These are phyloP conservation scores for Cutaneotrichosporon cutaneum DNA, from an alignment of 1,284 basidiomycete species.

Conservation along the genomic window DNA sequence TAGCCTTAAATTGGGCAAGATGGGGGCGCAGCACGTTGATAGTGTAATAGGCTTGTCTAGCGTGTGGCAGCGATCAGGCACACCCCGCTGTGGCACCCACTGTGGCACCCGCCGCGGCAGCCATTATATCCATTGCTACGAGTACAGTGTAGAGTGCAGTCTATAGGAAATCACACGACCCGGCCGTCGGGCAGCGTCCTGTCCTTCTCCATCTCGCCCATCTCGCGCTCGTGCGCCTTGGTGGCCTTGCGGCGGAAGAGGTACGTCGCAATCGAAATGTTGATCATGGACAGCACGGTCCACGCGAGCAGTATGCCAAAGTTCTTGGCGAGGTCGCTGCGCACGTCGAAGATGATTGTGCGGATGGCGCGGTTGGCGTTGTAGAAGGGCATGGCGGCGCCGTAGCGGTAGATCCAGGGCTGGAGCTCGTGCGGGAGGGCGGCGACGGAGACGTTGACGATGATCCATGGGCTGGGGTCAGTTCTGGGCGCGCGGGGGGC, in stretches of 20 bases:
- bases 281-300: conserved; percentile 50
- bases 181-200: conserved; percentile 13
- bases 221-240: conserved; percentile 20
- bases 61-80: too few relatives aligned
- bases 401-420: conserved; percentile 62
- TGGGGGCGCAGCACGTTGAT: too few relatives aligned
- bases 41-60: too few relatives aligned
- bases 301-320: conserved; percentile 58
- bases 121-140: too few relatives aligned
- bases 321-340: conserved; percentile 58
- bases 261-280: conserved; percentile 54
- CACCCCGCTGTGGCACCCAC: too few relatives aligned
- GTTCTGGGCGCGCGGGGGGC: conserved; percentile 48
- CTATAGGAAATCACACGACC: background rate
- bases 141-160: too few relatives aligned
- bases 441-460: conserved; percentile 67
- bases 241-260: conserved; percentile 49
- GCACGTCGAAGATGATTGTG: conserved; percentile 67
- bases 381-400: conserved; percentile 67
- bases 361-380: conserved; percentile 62
- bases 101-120: too few relatives aligned
- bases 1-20: too few relatives aligned
- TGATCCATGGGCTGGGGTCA: conserved; percentile 57
- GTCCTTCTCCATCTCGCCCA: conserved; percentile 16
- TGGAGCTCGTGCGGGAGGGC: conserved; percentile 64